Percentiles rank a stretch among this genome's conserved stretches.
phyloP scores from a whole-genome alignment of 1,284 basidiomycete genomes.

The Sparassis latifolia region DNA sequence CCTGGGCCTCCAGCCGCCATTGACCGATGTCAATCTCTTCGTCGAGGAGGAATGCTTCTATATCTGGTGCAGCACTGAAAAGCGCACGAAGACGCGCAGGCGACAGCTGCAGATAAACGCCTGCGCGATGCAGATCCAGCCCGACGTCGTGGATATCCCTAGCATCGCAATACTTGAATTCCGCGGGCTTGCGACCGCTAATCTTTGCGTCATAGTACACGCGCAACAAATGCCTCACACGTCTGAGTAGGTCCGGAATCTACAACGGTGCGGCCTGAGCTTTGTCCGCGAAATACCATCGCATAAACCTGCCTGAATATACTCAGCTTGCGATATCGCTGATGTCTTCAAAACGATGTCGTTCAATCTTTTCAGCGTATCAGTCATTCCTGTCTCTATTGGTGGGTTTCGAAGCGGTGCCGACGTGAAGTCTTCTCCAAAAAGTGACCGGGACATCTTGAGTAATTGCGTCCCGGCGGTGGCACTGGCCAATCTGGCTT shows the following conservation, averaged over 20 bases:
- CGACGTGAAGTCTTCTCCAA: background rate
- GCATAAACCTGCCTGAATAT: slow-evolving; percentile 5
- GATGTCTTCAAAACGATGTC: slow-evolving; percentile 14
- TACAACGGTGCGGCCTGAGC: slow-evolving; percentile 1
- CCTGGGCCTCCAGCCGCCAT: slow-evolving; percentile 16
- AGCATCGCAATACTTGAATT: slow-evolving; percentile 23
- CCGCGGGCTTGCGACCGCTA: slow-evolving; percentile 8
- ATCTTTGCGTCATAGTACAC: slow-evolving; percentile 21
- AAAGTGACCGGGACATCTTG: no score
- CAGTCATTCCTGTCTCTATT: slow-evolving; percentile 18
- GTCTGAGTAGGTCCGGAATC: slow-evolving; percentile 19
- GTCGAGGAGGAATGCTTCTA: slow-evolving; percentile 21
- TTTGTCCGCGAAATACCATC: background rate
- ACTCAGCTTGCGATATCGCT: slow-evolving; percentile 9
- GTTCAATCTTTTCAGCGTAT: slow-evolving; percentile 12
- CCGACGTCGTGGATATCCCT: slow-evolving; percentile 18
- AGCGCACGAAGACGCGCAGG: slow-evolving; percentile 18
- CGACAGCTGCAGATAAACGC: slow-evolving; percentile 19
- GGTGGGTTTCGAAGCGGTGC: slow-evolving; percentile 17
- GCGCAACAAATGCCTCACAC: slow-evolving; percentile 21
- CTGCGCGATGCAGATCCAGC: slow-evolving; percentile 20
- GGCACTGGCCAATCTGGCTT: no score
- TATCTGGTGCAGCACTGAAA: slow-evolving; percentile 13
- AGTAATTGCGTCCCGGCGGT: no score
- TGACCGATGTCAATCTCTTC: slow-evolving; percentile 23